Conservation (phyloP, 1,139 yeast species). For the Fermentozyma sake region DNA sequence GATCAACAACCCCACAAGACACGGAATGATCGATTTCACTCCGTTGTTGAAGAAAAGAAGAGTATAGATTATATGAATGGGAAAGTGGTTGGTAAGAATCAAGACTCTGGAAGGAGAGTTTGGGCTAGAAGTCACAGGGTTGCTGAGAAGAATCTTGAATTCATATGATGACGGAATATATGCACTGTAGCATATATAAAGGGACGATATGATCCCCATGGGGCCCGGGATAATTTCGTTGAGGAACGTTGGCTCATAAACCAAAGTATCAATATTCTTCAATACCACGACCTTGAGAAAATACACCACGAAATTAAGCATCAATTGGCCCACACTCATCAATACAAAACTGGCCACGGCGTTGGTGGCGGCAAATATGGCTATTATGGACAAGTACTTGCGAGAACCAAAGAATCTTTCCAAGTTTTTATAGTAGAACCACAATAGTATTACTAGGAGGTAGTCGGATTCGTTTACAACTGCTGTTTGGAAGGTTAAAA, state of each 20-base stretch:
- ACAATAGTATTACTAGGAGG: constrained; percentile 43
- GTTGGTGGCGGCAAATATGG: constrained; percentile 32
- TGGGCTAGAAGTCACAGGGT: constrained; percentile 13
- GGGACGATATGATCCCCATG: constrained; percentile 54
- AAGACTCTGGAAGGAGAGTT: constrained; percentile 22
- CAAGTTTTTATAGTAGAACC: constrained; percentile 57
- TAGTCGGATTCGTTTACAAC: constrained; percentile 67
- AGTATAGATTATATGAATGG: constrained; percentile 48
- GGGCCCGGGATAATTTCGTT: constrained; percentile 55
- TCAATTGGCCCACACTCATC: constrained; percentile 37
- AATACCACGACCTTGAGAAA: constrained; percentile 11
- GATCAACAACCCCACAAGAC: constrained; percentile 53
- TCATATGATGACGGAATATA: constrained; percentile 59
- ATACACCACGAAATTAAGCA: constrained; percentile 27
- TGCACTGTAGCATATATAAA: constrained; percentile 53
- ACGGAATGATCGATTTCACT: constrained; percentile 44
- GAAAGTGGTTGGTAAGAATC: constrained; percentile 52
- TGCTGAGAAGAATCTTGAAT: constrained; percentile 44
- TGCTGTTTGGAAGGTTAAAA: constrained; percentile 50
- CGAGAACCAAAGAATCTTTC: constrained; percentile 65
- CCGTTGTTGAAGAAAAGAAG: constrained; percentile 56
- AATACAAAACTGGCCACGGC: constrained; percentile 27
- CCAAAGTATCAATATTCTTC: constrained; percentile 1
- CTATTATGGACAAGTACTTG: constrained; percentile 43
- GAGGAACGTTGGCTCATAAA: constrained; percentile 26